Percentiles rank a stretch among this genome's conserved stretches.
These are phyloP conservation scores for Forsythia viridissima DNA, from an alignment of 257 asterid genomes.

Conservation along the genomic window DNA sequence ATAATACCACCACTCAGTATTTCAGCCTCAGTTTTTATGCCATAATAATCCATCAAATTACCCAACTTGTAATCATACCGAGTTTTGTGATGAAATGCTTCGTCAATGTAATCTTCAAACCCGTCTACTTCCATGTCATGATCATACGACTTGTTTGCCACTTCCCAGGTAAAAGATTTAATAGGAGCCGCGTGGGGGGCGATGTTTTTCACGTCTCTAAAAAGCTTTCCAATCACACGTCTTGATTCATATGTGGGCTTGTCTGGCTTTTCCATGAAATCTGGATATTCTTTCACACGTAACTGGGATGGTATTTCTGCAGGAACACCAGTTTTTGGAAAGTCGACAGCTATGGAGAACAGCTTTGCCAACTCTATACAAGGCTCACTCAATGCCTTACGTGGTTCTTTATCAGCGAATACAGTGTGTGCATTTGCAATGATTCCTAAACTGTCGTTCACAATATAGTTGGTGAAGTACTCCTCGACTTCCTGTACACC, in stretches of 20 bases:
- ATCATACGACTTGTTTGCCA: constrained; percentile 61
- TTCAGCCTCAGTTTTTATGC: constrained; percentile 85
- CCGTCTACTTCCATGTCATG: constrained; percentile 66
- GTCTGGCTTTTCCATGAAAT: constrained; percentile 91
- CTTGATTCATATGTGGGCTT: constrained; percentile 52
- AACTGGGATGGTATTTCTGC: constrained; percentile 76
- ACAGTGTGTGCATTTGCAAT: constrained; percentile 81
- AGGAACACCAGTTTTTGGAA: constrained; percentile 85
- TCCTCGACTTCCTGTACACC: constrained; percentile 70
- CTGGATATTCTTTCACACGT: constrained; percentile 81
- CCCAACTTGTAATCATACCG: constrained; percentile 81
- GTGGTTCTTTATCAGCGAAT: constrained; percentile 64
- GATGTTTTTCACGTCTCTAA: constrained; percentile 55
- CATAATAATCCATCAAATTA: constrained; percentile 81
- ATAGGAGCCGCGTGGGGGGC: constrained; percentile 41
- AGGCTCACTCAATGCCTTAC: constrained; percentile 51
- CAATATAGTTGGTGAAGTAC: constrained; percentile 81
- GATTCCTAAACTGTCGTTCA: constrained; percentile 78
- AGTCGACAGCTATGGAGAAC: constrained; percentile 85
- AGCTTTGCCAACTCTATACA: constrained; percentile 65
- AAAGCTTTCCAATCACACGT: constrained; percentile 77
- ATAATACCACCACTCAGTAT: constrained; percentile 70
- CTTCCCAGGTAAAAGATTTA: constrained; percentile 52
- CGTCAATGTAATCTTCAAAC: constrained; percentile 53
- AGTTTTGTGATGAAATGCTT: constrained; percentile 59